Conservation (phyloP, 331 rosid genomes). For the Telfairia occidentalis region DNA sequence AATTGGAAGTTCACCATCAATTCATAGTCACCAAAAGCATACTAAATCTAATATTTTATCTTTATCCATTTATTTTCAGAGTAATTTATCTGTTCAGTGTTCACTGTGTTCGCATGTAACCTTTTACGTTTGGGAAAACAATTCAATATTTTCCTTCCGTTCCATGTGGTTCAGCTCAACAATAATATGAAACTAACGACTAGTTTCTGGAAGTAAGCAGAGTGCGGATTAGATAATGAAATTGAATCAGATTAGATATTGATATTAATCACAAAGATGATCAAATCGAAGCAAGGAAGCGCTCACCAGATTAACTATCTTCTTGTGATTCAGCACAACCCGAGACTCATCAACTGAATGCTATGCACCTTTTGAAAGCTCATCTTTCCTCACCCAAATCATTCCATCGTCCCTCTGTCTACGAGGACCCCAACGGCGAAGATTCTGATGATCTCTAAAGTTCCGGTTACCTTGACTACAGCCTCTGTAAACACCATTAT, state of each 20-base stretch:
- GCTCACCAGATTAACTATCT: constrained; percentile 23
- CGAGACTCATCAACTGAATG: constrained; percentile 13
- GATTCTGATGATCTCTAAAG: neutral
- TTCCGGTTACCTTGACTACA: neutral
- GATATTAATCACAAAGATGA: neutral
- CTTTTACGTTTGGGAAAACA: neutral
- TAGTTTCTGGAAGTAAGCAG: neutral
- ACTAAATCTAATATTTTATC: neutral
- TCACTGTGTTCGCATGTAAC: too few species aligned
- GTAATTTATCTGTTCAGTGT: neutral
- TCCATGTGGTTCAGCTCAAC: neutral
- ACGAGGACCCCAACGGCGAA: neutral
- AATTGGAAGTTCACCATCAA: neutral
- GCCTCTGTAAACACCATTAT: neutral
- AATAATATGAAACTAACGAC: neutral
- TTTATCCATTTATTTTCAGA: neutral
- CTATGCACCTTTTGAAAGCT: constrained; percentile 10
- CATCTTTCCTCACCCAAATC: constrained; percentile 61
- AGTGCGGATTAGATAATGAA: neutral
- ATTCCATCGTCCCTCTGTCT: neutral
- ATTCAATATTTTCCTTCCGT: neutral
- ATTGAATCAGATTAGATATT: neutral
- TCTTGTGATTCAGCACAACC: neutral
- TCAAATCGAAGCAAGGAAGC: neutral
- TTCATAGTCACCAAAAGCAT: neutral